These are phyloP conservation scores for Metarhizium brunneum DNA, from an alignment of 2,329 filamentous ascomycete species.

Conservation along the genomic window DNA sequence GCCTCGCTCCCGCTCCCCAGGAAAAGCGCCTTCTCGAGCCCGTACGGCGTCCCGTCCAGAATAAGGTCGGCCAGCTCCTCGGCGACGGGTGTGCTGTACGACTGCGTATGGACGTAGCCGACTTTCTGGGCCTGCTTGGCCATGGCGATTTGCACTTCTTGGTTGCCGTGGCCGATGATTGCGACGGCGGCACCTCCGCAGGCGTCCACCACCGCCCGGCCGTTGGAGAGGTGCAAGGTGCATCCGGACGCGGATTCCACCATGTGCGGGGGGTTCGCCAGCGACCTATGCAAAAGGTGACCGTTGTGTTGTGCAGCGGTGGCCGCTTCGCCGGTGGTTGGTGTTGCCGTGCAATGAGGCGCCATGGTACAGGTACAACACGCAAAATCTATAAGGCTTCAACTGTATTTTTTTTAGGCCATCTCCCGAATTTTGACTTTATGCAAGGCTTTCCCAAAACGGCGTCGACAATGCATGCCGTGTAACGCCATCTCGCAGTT, in stretches of 20 bases:
- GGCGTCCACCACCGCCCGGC: neutral
- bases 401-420: no score
- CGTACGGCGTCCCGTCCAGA: neutral
- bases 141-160: conserved; percentile 46
- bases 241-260: neutral
- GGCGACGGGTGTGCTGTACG: conserved; percentile 15
- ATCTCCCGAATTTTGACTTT: no score
- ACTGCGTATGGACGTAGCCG: conserved; percentile 18
- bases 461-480: no score
- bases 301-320: neutral
- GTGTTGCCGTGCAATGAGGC: neutral
- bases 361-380: neutral
- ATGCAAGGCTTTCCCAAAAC: no score
- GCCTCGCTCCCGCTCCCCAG: conserved; percentile 23
- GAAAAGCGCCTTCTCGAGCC: conserved; percentile 16
- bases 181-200: conserved; percentile 39
- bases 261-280: neutral
- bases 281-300: neutral
- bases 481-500: no score
- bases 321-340: neutral
- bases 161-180: conserved; percentile 52
- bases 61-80: conserved; percentile 17
- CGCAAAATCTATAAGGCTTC: no score
- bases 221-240: neutral
- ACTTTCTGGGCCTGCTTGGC: conserved; percentile 38